Evolutionary conservation across 176 grass and related monocot species (phyloP).

Genomic region (Eragrostis nindensis): DNA sequence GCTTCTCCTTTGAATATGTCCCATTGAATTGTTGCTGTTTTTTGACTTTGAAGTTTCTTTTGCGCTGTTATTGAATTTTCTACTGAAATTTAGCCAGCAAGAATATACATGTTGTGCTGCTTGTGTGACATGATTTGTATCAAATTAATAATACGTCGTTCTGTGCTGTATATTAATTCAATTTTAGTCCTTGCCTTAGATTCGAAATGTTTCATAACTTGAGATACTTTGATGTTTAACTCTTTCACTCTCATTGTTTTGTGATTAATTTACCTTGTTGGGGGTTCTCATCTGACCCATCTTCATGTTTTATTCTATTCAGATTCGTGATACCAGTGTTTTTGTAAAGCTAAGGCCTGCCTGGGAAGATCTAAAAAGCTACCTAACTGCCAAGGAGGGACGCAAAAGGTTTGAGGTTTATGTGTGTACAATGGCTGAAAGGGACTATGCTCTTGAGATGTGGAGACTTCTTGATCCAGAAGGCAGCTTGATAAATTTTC

Average conservation of each 20-base stretch:
- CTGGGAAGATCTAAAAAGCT: conserved; percentile 98
- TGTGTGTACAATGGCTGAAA: conserved; percentile 97
- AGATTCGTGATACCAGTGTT: conserved; percentile 97
- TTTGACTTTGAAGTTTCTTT: not conserved
- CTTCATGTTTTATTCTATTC: conserved; percentile 34
- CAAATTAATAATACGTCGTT: not conserved
- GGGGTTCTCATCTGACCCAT: conserved; percentile 16
- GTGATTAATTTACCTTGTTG: conserved; percentile 26
- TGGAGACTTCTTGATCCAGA: conserved; percentile 99
- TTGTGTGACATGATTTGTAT: conserved; percentile 9
- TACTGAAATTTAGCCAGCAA: not conserved
- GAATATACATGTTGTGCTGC: not conserved
- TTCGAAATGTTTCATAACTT: conserved; percentile 11
- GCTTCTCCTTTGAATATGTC: conserved; percentile 12
- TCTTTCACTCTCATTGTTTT: conserved; percentile 17
- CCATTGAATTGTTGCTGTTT: not conserved
- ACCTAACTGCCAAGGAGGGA: conserved; percentile 92
- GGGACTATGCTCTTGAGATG: conserved; percentile 98
- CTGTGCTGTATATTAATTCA: conserved; percentile 22
- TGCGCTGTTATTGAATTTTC: not conserved
- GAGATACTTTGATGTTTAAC: not conserved
- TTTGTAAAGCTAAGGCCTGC: conserved; percentile 97
- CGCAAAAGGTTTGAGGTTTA: conserved; percentile 97
- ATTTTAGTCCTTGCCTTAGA: conserved; percentile 8
- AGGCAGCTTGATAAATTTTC: conserved; percentile 69